Percentiles rank a stretch among this genome's conserved stretches.
Evolutionary conservation across 2,329 filamentous ascomycete species (phyloP).

Genomic region (Oidium heveae): DNA sequence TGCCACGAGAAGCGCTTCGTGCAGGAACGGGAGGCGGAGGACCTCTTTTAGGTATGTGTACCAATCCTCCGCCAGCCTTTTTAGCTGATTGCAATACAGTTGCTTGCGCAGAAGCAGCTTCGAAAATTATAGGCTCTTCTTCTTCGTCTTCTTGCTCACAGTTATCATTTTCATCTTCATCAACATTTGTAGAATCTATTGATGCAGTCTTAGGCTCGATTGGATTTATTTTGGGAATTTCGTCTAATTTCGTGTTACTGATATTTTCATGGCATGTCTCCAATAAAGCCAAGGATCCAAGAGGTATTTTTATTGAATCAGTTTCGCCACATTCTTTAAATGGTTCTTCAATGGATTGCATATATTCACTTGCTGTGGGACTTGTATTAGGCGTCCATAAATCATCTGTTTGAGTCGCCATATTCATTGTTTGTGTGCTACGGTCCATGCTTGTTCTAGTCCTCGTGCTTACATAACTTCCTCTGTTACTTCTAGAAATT

Average conservation of each 20-base stretch:
- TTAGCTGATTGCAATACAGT: constrained; percentile 25
- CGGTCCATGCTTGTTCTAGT: constrained; percentile 26
- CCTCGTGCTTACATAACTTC: constrained; percentile 49
- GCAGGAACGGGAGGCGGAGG: constrained; percentile 49
- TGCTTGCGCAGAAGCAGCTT: constrained; percentile 33
- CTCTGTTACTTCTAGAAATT: constrained; percentile 34
- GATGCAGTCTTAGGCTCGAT: constrained; percentile 1
- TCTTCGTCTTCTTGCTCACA: constrained; percentile 23
- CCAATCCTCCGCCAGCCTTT: constrained; percentile 46
- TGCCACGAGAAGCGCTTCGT: constrained; percentile 35
- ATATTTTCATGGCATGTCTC: too few species aligned
- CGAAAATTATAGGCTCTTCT: constrained; percentile 43
- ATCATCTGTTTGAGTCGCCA: constrained; percentile 32
- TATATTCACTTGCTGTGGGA: constrained; percentile 22
- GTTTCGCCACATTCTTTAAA: constrained; percentile 24
- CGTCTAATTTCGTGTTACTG: neutral
- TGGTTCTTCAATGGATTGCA: constrained; percentile 9
- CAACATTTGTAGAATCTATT: constrained; percentile 22
- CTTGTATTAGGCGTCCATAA: constrained; percentile 28
- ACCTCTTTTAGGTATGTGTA: constrained; percentile 60
- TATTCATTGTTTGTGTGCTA: constrained; percentile 44
- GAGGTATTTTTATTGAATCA: constrained; percentile 33
- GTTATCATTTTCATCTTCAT: constrained; percentile 22
- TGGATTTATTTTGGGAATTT: constrained; percentile 10
- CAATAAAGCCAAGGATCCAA: constrained; percentile 5